A percentile compares a stretch with the other conserved stretches of the same genome.
These are phyloP conservation scores for Plasmodium inui DNA, from an alignment of 169 alveolate species.

Conservation along the genomic window DNA sequence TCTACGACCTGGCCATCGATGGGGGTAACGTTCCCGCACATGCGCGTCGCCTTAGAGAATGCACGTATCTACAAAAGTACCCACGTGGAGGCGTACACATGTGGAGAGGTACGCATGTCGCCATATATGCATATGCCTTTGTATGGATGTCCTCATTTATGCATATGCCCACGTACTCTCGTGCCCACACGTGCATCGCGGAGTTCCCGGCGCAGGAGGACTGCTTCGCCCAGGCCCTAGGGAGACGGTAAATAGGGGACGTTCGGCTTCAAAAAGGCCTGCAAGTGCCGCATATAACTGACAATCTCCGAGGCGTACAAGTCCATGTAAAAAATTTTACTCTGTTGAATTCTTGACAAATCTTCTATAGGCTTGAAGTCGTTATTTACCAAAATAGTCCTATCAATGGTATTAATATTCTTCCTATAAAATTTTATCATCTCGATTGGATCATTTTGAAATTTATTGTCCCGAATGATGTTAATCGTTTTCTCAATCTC, in stretches of 20 bases:
- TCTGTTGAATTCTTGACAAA: conserved; percentile 50
- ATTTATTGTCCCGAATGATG: conserved; percentile 46
- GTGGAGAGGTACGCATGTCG: background rate
- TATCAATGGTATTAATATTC: conserved; percentile 28
- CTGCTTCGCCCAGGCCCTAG: background rate
- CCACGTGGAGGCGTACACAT: background rate
- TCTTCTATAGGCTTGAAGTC: conserved; percentile 67
- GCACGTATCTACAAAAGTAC: background rate
- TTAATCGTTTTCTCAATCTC: conserved; percentile 59
- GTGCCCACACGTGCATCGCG: background rate
- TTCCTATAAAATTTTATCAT: conserved; percentile 61
- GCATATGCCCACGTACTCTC: background rate
- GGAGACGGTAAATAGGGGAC: background rate
- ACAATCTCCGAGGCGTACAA: conserved; percentile 65
- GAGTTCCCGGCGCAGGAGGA: background rate
- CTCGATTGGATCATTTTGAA: conserved; percentile 57
- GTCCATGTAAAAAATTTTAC: conserved; percentile 70
- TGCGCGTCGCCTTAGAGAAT: background rate
- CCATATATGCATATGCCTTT: background rate
- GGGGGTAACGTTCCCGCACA: background rate
- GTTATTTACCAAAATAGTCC: conserved; percentile 34
- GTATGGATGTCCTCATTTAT: background rate
- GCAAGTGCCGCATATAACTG: conserved; percentile 47
- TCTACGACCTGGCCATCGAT: background rate
- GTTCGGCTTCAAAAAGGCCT: conserved; percentile 27